A percentile compares a stretch with the other conserved stretches of the same genome.
Evolutionary conservation across 441 rosid genomes (phyloP).

Genomic region (Aquilaria agallochum): DNA sequence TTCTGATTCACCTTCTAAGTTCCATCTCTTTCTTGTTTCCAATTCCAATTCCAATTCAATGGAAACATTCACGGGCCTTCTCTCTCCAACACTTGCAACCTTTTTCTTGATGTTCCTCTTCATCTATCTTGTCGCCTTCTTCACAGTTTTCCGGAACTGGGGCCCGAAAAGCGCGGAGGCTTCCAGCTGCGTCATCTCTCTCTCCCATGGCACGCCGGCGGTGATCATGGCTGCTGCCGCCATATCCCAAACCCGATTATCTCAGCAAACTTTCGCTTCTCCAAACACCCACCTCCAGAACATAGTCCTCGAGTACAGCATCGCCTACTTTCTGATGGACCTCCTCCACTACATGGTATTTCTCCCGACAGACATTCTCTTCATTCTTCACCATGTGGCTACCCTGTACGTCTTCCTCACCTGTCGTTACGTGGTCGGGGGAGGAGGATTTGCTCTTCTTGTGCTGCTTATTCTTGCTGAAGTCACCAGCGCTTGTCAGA

Average conservation of each 20-base stretch:
- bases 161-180: constrained; percentile 41
- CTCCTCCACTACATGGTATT: constrained; percentile 67
- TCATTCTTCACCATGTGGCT: constrained; percentile 81
- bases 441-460: constrained; percentile 64
- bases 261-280: constrained; percentile 36
- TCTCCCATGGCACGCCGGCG: constrained; percentile 76
- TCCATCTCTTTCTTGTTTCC: too few species aligned
- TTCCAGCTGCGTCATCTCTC: constrained; percentile 63
- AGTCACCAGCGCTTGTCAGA: constrained; percentile 71
- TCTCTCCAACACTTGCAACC: constrained; percentile 18
- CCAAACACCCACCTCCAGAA: constrained; percentile 46
- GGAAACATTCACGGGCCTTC: constrained; percentile 3
- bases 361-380: constrained; percentile 54
- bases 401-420: constrained; percentile 69
- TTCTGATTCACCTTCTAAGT: too few species aligned
- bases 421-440: constrained; percentile 50
- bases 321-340: constrained; percentile 70
- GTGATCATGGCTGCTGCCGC: constrained; percentile 30
- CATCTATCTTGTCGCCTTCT: constrained; percentile 42
- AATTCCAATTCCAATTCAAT: background rate
- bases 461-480: constrained; percentile 66
- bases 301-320: constrained; percentile 66
- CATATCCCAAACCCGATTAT: constrained; percentile 17
- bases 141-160: constrained; percentile 53
- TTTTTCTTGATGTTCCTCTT: constrained; percentile 42